Percentiles rank a stretch among this genome's conserved stretches.
phyloP scores from a whole-genome alignment of 768 basidiomycete genomes.

The Brasilioporus rufonigricans region DNA sequence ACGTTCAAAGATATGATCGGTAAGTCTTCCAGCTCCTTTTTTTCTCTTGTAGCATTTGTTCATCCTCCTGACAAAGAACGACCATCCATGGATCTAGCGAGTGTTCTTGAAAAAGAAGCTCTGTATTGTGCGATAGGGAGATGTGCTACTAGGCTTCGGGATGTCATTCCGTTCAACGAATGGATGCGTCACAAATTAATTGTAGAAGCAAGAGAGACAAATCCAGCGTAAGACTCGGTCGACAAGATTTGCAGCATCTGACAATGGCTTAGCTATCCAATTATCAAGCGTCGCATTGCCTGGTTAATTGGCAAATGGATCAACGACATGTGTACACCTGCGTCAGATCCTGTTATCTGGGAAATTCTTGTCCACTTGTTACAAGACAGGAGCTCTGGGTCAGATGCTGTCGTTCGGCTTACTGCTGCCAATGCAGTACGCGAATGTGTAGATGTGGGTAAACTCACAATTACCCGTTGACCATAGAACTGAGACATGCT shows the following conservation, averaged over 20 bases:
- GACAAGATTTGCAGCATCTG: constrained; percentile 4
- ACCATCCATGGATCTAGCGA: constrained; percentile 50
- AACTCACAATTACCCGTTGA: neutral
- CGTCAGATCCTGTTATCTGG: constrained; percentile 70
- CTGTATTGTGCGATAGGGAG: constrained; percentile 89
- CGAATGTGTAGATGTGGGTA: constrained; percentile 81
- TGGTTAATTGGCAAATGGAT: constrained; percentile 94
- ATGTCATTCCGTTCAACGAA: constrained; percentile 60
- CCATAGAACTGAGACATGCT: constrained; percentile 6
- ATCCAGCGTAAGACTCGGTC: constrained; percentile 48
- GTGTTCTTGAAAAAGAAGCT: constrained; percentile 78
- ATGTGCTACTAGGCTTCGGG: constrained; percentile 62
- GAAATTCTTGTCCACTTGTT: constrained; percentile 77
- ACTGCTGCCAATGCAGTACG: constrained; percentile 78
- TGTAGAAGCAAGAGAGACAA: constrained; percentile 56
- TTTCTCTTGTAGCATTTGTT: neutral
- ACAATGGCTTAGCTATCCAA: constrained; percentile 61
- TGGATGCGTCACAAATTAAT: constrained; percentile 66
- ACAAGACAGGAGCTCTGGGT: constrained; percentile 61
- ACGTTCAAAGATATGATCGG: constrained; percentile 63
- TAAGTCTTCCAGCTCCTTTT: constrained; percentile 25
- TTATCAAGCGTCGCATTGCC: constrained; percentile 92
- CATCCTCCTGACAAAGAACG: constrained; percentile 32
- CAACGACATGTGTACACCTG: constrained; percentile 57
- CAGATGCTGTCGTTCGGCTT: constrained; percentile 83